phyloP scores from a whole-genome alignment of 2,329 filamentous ascomycete species.

The Kalmusia sp. region DNA sequence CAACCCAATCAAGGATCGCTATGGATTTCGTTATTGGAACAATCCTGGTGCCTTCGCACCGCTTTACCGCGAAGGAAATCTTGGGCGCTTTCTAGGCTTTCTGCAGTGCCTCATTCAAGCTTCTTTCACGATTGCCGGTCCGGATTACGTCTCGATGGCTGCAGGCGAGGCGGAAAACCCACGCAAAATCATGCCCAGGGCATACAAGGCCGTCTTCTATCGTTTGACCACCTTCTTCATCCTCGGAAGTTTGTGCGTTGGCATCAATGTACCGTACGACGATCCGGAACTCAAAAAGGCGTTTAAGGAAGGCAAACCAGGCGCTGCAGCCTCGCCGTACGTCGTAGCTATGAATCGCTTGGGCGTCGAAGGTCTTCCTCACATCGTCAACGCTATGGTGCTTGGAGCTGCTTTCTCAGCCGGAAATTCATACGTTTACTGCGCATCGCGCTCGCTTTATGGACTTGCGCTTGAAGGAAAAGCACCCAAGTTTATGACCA shows the following conservation, averaged over 20 bases:
- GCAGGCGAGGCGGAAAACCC: slow-evolving; percentile 57
- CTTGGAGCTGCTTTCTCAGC: slow-evolving; percentile 63
- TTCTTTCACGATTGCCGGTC: slow-evolving; percentile 55
- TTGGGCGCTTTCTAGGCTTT: slow-evolving; percentile 80
- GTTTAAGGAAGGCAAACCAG: slow-evolving; percentile 65
- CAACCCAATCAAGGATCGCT: slow-evolving; percentile 67
- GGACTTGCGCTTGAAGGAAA: slow-evolving; percentile 62
- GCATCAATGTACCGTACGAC: slow-evolving; percentile 73
- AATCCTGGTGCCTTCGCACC: slow-evolving; percentile 73
- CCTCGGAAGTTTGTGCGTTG: slow-evolving; percentile 74
- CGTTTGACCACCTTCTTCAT: slow-evolving; percentile 79
- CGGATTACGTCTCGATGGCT: slow-evolving; percentile 58
- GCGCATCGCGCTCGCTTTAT: slow-evolving; percentile 61
- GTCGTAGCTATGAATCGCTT: slow-evolving; percentile 67
- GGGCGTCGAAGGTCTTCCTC: slow-evolving; percentile 61
- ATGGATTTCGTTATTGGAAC: slow-evolving; percentile 58
- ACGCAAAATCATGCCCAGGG: slow-evolving; percentile 67
- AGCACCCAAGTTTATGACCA: slow-evolving; percentile 61
- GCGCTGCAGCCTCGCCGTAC: slow-evolving; percentile 71
- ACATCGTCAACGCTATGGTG: slow-evolving; percentile 66
- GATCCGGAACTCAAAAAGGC: slow-evolving; percentile 67
- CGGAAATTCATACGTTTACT: slow-evolving; percentile 64
- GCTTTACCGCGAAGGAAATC: slow-evolving; percentile 67
- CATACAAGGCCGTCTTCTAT: slow-evolving; percentile 81
- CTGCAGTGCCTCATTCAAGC: slow-evolving; percentile 74